Conservation (phyloP, 768 basidiomycete species). For the Collybiopsis confluens region DNA sequence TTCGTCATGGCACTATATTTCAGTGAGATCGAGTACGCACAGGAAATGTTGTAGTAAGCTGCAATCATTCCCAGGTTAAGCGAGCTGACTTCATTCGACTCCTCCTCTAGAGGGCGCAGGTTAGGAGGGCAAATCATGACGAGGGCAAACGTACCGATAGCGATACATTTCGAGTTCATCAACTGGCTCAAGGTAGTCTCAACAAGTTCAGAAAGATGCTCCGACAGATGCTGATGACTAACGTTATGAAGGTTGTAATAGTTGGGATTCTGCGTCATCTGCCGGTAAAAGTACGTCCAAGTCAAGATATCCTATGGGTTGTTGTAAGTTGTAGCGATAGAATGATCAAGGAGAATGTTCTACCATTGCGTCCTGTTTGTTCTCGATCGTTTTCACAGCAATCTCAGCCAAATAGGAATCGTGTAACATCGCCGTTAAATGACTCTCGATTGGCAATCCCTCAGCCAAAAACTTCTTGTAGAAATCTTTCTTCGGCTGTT, state of each 20-base stretch:
- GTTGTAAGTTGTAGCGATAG: not conserved
- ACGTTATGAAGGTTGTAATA: slow-evolving; percentile 95
- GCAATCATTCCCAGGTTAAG: slow-evolving; percentile 99
- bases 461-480: slow-evolving; percentile 98
- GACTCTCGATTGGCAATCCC: slow-evolving; percentile 96
- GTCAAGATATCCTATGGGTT: slow-evolving; percentile 81
- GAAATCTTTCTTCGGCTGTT: slow-evolving; percentile 96
- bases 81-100: slow-evolving; percentile 80
- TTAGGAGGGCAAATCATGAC: not conserved
- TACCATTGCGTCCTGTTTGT: slow-evolving; percentile 96
- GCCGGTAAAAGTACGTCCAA: slow-evolving; percentile 97
- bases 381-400: slow-evolving; percentile 97
- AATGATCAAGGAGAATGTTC: slow-evolving; percentile 10
- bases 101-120: slow-evolving; percentile 60
- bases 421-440: slow-evolving; percentile 84
- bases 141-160: slow-evolving; percentile 55
- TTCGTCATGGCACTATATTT: not conserved
- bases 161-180: slow-evolving; percentile 91
- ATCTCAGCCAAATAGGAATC: slow-evolving; percentile 99
- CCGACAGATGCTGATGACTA: slow-evolving; percentile 91
- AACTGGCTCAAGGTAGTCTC: slow-evolving; percentile 90
- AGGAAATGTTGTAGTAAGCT: slow-evolving; percentile 92
- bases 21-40: slow-evolving; percentile 38
- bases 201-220: slow-evolving; percentile 93
- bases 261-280: slow-evolving; percentile 96